A percentile compares a stretch with the other conserved stretches of the same genome.
Evolutionary conservation across 805 yeast genomes (phyloP).

Genomic region (Lachancea thermotolerans): DNA sequence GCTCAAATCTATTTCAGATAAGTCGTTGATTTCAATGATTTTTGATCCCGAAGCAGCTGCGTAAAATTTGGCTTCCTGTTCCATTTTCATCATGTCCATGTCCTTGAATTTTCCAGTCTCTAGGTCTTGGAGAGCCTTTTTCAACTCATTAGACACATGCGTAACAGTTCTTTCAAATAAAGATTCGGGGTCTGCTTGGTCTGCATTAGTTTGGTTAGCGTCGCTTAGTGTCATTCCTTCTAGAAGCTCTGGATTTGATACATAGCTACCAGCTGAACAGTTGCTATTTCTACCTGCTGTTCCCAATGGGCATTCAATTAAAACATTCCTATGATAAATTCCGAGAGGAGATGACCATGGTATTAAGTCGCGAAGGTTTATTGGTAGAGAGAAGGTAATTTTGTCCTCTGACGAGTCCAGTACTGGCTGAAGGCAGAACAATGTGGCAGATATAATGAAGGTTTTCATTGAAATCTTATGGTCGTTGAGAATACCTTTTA

Average conservation of each 20-base stretch:
- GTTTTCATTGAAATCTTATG: conserved; percentile 21
- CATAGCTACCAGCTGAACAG: not conserved
- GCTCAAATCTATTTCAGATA: conserved; percentile 9
- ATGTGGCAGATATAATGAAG: conserved; percentile 23
- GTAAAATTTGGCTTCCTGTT: conserved; percentile 11
- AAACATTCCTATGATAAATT: conserved; percentile 21
- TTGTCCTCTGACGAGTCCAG: conserved; percentile 15
- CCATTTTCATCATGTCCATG: conserved; percentile 27
- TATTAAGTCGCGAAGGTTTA: conserved; percentile 18
- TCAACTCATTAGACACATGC: conserved; percentile 14
- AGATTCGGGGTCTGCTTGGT: conserved; percentile 8
- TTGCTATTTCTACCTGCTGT: conserved; percentile 17
- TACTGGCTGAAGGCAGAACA: conserved; percentile 25
- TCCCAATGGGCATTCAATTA: conserved; percentile 23
- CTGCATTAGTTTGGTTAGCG: not conserved
- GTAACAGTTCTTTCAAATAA: conserved; percentile 22
- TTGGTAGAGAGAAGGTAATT: conserved; percentile 21
- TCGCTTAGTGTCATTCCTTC: conserved; percentile 1
- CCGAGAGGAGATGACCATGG: conserved; percentile 15
- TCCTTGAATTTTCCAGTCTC: conserved; percentile 21
- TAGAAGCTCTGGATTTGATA: not conserved
- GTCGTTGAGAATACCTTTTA: conserved; percentile 13
- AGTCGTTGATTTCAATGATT: conserved; percentile 24
- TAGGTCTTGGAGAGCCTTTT: conserved; percentile 18
- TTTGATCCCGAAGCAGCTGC: conserved; percentile 2